These are phyloP conservation scores for Crithidia bombi DNA, from an alignment of 208 protist genomes.

Conservation along the genomic window DNA sequence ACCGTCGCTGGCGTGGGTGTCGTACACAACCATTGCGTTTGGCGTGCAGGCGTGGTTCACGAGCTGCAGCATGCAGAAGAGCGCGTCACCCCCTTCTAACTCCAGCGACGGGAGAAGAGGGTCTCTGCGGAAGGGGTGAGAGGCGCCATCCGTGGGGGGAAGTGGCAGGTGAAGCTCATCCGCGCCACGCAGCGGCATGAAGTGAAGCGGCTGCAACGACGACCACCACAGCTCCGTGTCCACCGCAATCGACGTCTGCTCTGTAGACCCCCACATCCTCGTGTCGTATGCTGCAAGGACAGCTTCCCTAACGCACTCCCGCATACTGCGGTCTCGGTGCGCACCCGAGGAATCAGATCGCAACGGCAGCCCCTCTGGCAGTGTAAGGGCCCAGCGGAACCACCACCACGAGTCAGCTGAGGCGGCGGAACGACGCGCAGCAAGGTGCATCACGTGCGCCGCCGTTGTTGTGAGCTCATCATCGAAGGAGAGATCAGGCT, in stretches of 20 bases:
- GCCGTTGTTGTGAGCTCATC: not conserved
- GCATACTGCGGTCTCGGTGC: not conserved
- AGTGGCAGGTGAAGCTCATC: conserved; percentile 8
- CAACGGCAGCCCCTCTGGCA: not conserved
- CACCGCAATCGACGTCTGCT: not conserved
- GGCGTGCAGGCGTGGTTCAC: conserved; percentile 71
- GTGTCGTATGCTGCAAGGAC: not conserved
- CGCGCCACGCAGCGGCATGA: not conserved
- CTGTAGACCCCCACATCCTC: not conserved
- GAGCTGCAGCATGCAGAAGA: conserved; percentile 45
- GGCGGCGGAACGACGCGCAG: not conserved
- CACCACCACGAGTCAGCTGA: conserved; percentile 1
- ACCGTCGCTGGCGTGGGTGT: not conserved
- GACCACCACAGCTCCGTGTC: not conserved
- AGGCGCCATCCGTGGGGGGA: not conserved
- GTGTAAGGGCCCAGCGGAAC: conserved; percentile 1
- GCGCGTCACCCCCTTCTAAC: not conserved
- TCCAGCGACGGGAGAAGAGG: not conserved
- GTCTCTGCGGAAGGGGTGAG: not conserved
- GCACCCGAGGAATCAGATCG: not conserved
- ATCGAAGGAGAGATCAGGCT: not conserved
- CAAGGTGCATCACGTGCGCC: not conserved
- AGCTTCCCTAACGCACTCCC: not conserved
- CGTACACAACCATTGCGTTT: conserved; percentile 60
- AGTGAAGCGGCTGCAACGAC: not conserved